Percentiles rank a stretch among this genome's conserved stretches.
Conservation (phyloP, 306 rosid species). For the Begonia masoniana region DNA sequence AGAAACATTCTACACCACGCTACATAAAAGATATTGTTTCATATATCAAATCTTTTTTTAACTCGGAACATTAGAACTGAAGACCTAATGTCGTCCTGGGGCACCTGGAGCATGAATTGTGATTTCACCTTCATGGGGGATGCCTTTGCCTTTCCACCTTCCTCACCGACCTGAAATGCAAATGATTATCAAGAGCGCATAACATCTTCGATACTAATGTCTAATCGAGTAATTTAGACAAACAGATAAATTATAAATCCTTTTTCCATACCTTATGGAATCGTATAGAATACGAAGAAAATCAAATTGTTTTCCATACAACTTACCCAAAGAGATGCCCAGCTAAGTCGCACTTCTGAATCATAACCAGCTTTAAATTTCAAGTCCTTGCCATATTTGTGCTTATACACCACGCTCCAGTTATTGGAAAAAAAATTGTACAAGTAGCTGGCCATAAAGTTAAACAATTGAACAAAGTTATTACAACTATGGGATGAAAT, state of each 20-base stretch:
- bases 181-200: background rate
- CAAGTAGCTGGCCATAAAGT: slow-evolving; percentile 57
- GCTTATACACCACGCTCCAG: slow-evolving; percentile 98
- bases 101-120: slow-evolving; percentile 98
- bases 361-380: slow-evolving; percentile 96
- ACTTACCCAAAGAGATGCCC: slow-evolving; percentile 99
- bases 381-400: slow-evolving; percentile 64
- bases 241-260: too few species aligned
- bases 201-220: background rate
- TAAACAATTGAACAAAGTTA: background rate
- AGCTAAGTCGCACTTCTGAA: slow-evolving; percentile 84
- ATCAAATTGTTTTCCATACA: slow-evolving; percentile 3
- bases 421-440: slow-evolving; percentile 70
- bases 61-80: slow-evolving; percentile 77
- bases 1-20: too few species aligned
- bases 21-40: slow-evolving; percentile 7
- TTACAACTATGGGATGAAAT: background rate
- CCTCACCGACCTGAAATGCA: slow-evolving; percentile 79
- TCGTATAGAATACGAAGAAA: background rate
- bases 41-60: slow-evolving; percentile 94
- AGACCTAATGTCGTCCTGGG: slow-evolving; percentile 72
- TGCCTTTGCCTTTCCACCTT: slow-evolving; percentile 72
- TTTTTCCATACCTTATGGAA: too few species aligned
- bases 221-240: too few species aligned
- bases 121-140: slow-evolving; percentile 94